Evolutionary conservation across 495 filamentous ascomycete species (phyloP), one percentile per base, ranked within the genome.

Genomic region (Neurospora sp.): DNA sequence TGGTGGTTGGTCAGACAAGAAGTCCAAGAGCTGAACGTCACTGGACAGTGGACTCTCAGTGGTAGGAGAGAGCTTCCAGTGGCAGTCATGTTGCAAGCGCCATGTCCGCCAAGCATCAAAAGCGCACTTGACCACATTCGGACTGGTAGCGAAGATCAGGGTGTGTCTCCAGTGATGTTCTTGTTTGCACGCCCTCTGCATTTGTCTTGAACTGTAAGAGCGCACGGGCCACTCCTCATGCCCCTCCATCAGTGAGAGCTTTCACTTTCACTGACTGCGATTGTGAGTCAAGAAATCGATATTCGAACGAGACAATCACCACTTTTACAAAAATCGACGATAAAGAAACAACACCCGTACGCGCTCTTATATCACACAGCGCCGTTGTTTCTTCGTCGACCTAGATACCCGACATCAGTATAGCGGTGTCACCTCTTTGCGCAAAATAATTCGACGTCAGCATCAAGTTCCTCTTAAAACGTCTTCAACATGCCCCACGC

Each of bases 401-500:
- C 2, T 19, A 62, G 13, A 62, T 62, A 62, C 54, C 54, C 24
- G 28, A 62, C 24, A 62, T 3, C 13, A 62, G 5, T 9, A 34
- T 19, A 62, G 5, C 54, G 24, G 54, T 62, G 54, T 62, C 54
- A 62, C 54, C 24, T 8, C 2, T 17, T 62, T 62, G 24, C 54
- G 24, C 54, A 15, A 54, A 54, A 54, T 24, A 54, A 24, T n/a
- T 21, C 69, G 34, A 37, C 69, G 3, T 21, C 34, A 1, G 36
- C 48, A 59, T 38, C 42, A 3, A 54, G 72, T 72, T 62, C 13
- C 54, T 62, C 24, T 28, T 3, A 15, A 59, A 59, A 15, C 13
- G 24, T 45, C 39, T 39, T 74, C 76, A 78, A 72, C 42, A 92
- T 92, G 91, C 91, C 91, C 79, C 90, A 92, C 82, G 89, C 90